These are phyloP conservation scores for Achlya hypogyna DNA, from an alignment of 352 stramenopile genomes.

Conservation along the genomic window DNA sequence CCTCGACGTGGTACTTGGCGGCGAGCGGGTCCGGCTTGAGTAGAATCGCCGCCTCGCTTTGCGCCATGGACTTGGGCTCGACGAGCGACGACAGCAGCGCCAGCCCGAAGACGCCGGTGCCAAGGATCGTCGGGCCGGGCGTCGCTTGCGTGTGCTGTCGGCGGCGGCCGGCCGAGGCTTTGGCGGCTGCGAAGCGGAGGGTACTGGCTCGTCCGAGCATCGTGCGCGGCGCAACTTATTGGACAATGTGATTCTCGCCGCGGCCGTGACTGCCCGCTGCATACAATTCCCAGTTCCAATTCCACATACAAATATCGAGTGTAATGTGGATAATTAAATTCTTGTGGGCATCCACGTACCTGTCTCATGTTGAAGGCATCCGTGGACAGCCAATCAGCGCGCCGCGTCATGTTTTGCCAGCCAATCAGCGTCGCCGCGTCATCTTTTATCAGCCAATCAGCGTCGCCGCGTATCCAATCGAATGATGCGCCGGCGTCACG, in stretches of 20 bases:
- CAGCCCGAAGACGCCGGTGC: background rate
- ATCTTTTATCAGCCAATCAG: background rate
- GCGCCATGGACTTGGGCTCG: background rate
- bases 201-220: background rate
- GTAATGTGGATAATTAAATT: background rate
- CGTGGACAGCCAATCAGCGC: background rate
- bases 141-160: background rate
- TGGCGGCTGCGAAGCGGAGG: background rate
- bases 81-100: background rate
- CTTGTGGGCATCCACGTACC: background rate
- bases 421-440: background rate
- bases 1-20: constrained; percentile 30
- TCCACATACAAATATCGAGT: background rate
- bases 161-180: background rate
- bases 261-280: background rate
- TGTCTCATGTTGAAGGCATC: background rate
- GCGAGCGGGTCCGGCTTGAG: constrained; percentile 4
- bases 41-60: background rate
- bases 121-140: background rate
- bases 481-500: background rate
- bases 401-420: background rate
- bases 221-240: too few species aligned
- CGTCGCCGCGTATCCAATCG: background rate
- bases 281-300: background rate
- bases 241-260: background rate